Conservation (phyloP, 2,329 filamentous ascomycete genomes). For the Aspergillus intermedius region DNA sequence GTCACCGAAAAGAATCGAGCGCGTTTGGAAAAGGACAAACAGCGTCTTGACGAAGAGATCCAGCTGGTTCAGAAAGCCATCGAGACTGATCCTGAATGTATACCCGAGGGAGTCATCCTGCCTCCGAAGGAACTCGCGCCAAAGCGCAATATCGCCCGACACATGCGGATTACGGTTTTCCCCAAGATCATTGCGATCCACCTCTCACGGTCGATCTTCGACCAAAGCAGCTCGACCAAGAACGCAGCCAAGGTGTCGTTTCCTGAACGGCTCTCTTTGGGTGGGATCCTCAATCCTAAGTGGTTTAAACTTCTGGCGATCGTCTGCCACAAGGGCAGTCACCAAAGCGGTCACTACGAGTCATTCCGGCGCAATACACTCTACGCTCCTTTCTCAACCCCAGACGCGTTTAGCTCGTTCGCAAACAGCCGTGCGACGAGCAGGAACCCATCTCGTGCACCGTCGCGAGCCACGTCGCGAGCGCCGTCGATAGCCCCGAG, state of each 20-base stretch:
- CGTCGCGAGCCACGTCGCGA: slow-evolving; percentile 9
- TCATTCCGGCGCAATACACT: slow-evolving; percentile 84
- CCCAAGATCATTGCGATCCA: slow-evolving; percentile 89
- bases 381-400: slow-evolving; percentile 72
- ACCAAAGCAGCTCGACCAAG: slow-evolving; percentile 72
- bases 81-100: slow-evolving; percentile 71
- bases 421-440: slow-evolving; percentile 57
- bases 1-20: slow-evolving; percentile 53
- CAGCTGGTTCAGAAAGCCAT: slow-evolving; percentile 62
- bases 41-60: slow-evolving; percentile 53
- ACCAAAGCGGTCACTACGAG: slow-evolving; percentile 95
- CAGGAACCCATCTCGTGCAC: slow-evolving; percentile 39
- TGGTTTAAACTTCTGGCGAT: slow-evolving; percentile 80
- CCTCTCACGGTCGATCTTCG: slow-evolving; percentile 87
- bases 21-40: slow-evolving; percentile 47
- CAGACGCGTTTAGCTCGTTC: slow-evolving; percentile 68
- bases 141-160: slow-evolving; percentile 75
- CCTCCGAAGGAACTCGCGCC: slow-evolving; percentile 70
- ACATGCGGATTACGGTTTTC: slow-evolving; percentile 79
- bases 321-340: slow-evolving; percentile 90
- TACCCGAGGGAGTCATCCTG: slow-evolving; percentile 64
- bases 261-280: slow-evolving; percentile 76
- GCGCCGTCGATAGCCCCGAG: slow-evolving; percentile 33
- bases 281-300: slow-evolving; percentile 68
- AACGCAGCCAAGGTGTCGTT: slow-evolving; percentile 93